These are phyloP conservation scores for Thermothielavioides terrestris DNA, from an alignment of 495 filamentous ascomycete species.

Conservation along the genomic window DNA sequence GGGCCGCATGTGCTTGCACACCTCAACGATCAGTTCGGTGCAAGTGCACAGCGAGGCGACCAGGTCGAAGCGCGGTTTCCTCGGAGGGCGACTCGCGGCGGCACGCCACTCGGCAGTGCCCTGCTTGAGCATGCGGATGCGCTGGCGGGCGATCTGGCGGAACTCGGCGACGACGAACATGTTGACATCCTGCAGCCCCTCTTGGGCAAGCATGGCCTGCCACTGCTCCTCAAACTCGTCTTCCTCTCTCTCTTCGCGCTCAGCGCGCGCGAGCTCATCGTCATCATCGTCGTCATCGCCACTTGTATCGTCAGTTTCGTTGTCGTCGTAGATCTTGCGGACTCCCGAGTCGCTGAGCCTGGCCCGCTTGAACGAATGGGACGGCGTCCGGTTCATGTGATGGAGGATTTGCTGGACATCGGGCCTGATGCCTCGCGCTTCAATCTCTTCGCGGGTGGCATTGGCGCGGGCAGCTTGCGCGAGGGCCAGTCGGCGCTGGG, in stretches of 20 bases:
- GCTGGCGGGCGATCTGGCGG: slow-evolving; percentile 5
- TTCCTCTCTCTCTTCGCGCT: slow-evolving; percentile 3
- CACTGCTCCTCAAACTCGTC: slow-evolving; percentile 8
- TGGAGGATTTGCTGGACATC: slow-evolving; percentile 9
- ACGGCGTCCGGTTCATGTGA: slow-evolving; percentile 5
- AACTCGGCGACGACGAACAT: slow-evolving; percentile 7
- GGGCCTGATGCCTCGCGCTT: slow-evolving; percentile 18
- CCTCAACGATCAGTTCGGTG: slow-evolving; percentile 41
- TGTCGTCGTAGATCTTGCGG: slow-evolving; percentile 7
- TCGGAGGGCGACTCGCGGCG: neutral
- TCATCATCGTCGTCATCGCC: neutral
- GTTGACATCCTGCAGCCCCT: slow-evolving; percentile 2
- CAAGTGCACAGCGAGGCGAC: slow-evolving; percentile 40
- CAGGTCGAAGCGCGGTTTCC: slow-evolving; percentile 36
- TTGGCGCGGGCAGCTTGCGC: slow-evolving; percentile 7
- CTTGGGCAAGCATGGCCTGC: slow-evolving; percentile 1
- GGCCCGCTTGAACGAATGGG: slow-evolving; percentile 3
- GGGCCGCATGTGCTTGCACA: slow-evolving; percentile 43
- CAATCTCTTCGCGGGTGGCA: slow-evolving; percentile 17
- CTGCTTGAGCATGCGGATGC: slow-evolving; percentile 8
- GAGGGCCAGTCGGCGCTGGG: slow-evolving; percentile 4
- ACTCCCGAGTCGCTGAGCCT: neutral
- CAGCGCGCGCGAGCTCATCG: neutral
- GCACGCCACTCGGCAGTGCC: slow-evolving; percentile 2
- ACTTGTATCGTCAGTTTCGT: neutral